phyloP scores from a whole-genome alignment of 495 filamentous ascomycete species.

The Astrothelium macrocarpum region DNA sequence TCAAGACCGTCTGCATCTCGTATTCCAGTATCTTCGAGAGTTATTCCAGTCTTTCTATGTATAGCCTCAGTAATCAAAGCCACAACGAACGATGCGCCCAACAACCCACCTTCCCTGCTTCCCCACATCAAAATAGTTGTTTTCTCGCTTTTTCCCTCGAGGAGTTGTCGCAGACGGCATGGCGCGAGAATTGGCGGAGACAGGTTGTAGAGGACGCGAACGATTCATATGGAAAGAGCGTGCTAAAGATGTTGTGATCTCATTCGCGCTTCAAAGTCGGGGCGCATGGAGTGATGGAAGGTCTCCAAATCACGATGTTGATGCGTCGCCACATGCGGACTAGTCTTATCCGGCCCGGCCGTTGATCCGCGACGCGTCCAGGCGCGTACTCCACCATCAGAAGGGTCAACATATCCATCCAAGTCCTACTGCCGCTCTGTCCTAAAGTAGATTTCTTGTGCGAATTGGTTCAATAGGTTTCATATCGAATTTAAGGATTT shows the following conservation, averaged over 20 bases:
- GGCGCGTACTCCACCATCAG: neutral
- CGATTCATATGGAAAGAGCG: conserved; percentile 1
- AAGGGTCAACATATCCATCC: neutral
- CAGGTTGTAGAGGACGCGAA: neutral
- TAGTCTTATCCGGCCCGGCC: neutral
- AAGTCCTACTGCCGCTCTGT: no score
- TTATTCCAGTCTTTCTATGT: conserved; percentile 75
- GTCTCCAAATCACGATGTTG: neutral
- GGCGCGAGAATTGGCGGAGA: neutral
- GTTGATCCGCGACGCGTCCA: neutral
- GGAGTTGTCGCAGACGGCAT: neutral
- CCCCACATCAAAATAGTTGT: conserved; percentile 55
- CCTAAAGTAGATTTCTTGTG: no score
- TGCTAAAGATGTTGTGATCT: neutral
- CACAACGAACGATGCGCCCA: conserved; percentile 16
- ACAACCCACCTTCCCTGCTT: conserved; percentile 50
- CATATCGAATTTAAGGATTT: neutral
- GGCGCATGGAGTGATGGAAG: neutral
- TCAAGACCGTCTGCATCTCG: conserved; percentile 92
- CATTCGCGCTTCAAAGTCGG: neutral
- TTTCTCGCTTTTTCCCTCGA: conserved; percentile 39
- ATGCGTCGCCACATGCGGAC: neutral
- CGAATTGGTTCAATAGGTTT: no score
- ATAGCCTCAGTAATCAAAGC: conserved; percentile 5
- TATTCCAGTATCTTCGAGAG: conserved; percentile 64